Evolutionary conservation across 139 green algal genomes (phyloP), one percentile per base, ranked within the genome.

Genomic region (Chlorella sp.): DNA sequence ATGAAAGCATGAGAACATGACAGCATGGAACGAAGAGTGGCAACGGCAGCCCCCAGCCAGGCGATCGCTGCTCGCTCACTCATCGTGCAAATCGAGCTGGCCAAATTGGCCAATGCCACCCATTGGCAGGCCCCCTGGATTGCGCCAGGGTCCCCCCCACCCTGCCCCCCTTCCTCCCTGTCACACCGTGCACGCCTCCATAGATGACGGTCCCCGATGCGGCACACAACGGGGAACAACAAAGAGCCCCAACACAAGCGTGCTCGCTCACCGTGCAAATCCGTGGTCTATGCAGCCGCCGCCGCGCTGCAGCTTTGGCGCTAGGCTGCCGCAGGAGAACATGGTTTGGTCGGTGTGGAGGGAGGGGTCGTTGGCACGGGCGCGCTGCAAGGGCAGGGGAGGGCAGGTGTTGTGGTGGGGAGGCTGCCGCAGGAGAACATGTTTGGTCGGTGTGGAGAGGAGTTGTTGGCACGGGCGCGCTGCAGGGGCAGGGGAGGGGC

Each of bases 231-330:
- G 18, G 0, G 22, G 42, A 2, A 66, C 66, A 2, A n/a, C n/a
- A n/a, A n/a, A n/a, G n/a, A n/a, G n/a, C n/a, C n/a, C n/a, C n/a
- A n/a, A n/a, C n/a, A n/a, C n/a, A n/a, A n/a, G n/a, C n/a, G n/a
- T n/a, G n/a, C n/a, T n/a, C 28, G 48, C 26, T 15, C 66, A 86
- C 87, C 87, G 42, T 0, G 78, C 78, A 86, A 89, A 85, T 24
- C 76, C 86, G 85, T 97, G 94, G 92, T 99, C 97, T 92, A 98
- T 97, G 94, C 97, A 99, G 39, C 97, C 94, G 57, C 88, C 91
- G 82, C 94, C 92, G 34, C 93, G 92, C 89, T 93, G 60, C 40
- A 96, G 91, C 84, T 94, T 96, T n/a, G 93, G 91, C 75, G 93
- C 89, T 42, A 97, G 89, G 39, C 88, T 94, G 77, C 95, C 96